Base-by-base conservation (phyloP, 1,284 basidiomycete genomes). In the Malassezia sp. region DNA sequence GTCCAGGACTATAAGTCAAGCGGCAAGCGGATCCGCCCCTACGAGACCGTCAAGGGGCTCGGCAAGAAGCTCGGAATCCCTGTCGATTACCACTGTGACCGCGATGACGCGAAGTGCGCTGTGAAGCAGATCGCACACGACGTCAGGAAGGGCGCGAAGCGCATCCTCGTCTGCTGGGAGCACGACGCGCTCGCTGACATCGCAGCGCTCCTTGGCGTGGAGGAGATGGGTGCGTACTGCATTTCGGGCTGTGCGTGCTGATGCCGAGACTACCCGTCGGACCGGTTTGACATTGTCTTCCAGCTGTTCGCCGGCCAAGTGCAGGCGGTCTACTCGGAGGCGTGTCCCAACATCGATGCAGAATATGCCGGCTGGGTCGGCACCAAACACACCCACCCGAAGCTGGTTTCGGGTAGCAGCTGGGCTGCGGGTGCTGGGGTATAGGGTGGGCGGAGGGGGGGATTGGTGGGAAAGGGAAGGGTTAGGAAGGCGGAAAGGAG, bases 21-120 rank as follows among this genome's bases (percentile, higher is more conserved):
- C 29, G 61, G 58, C n/a, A 49, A 45, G 23, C 56, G 69, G 6
- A 54, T 49, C 26, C 49, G 71, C 2, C 70, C 71, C 5, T 61
- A 57, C 49, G 47, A 57, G 26, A 71, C 71, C 10, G 71, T 71
- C 33, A 54, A 58, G 42, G 59, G 61, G 2, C 54, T 72, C 14
- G 68, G 67, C 1, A 32, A 60, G 7, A 50, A 57, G 29, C 55
- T 71, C 9, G 64, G 63, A 7, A 38, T 72, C 15, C 45, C 32
- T 7, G 57, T 72, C 32, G 60, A 71, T 49, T 58, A 61, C 17
- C 47, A 53, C 24, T 72, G 66, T 51, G 58, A 69, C 21, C 54
- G 60, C 21, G 60, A 67, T 30, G 70, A 71, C 27, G 35, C 54
- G 10, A 40, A 54, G 32, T 70, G 70, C 44, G 70, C 64, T 1